These are phyloP conservation scores for Fusarium papillatum DNA, from an alignment of 2,329 filamentous ascomycete genomes.

Conservation along the genomic window DNA sequence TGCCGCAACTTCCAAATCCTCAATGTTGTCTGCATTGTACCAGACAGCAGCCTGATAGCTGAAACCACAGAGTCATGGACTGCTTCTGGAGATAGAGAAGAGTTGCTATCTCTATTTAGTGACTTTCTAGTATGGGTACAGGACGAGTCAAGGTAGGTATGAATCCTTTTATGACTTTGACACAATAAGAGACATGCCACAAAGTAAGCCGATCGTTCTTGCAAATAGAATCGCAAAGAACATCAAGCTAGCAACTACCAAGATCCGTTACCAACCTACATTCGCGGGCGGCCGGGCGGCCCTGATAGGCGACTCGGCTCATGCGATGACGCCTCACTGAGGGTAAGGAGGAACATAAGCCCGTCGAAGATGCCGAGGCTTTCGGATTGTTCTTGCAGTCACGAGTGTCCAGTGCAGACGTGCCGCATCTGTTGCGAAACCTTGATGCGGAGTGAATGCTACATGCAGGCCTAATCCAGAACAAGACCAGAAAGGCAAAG, in stretches of 20 bases:
- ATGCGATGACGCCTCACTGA: background rate
- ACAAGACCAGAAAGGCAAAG: background rate
- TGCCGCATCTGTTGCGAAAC: background rate
- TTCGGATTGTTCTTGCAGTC: background rate
- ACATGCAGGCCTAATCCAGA: background rate
- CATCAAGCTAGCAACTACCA: background rate
- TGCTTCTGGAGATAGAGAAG: background rate
- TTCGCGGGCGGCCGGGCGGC: background rate
- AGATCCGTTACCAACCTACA: background rate
- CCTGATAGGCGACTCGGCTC: background rate
- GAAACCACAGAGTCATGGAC: background rate
- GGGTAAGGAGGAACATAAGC: background rate
- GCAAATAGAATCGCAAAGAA: background rate
- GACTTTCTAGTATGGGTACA: background rate
- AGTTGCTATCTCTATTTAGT: background rate
- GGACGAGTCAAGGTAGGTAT: too few relatives aligned
- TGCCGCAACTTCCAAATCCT: background rate
- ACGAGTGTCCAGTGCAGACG: background rate
- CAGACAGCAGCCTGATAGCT: background rate
- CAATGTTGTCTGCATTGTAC: background rate
- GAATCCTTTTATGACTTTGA: too few relatives aligned
- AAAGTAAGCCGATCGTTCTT: background rate
- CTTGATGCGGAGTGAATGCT: background rate
- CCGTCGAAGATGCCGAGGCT: background rate
- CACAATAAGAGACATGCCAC: too few relatives aligned